These are phyloP conservation scores for Roridomyces roridus DNA, from an alignment of 768 basidiomycete species.

Conservation along the genomic window DNA sequence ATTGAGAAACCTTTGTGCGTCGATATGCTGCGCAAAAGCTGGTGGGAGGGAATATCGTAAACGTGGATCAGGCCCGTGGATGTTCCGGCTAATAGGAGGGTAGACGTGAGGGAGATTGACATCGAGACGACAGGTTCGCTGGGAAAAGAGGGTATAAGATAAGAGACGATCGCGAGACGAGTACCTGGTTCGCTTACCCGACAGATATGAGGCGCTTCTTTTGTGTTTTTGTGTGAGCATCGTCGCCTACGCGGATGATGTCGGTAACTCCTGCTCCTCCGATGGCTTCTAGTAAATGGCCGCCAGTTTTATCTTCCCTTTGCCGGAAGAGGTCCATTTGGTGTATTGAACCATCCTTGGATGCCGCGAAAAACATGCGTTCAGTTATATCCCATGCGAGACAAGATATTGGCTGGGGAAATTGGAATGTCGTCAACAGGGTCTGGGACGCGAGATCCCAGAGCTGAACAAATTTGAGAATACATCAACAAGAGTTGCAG, in stretches of 20 bases:
- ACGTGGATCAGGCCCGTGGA: slow-evolving; percentile 72
- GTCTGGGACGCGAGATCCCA: slow-evolving; percentile 82
- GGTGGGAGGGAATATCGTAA: slow-evolving; percentile 91
- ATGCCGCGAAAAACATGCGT: slow-evolving; percentile 88
- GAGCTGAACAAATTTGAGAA: slow-evolving; percentile 50
- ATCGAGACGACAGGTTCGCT: slow-evolving; percentile 80
- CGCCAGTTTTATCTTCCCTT: slow-evolving; percentile 58
- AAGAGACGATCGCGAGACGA: not conserved
- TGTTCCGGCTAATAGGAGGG: slow-evolving; percentile 86
- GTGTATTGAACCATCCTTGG: slow-evolving; percentile 74
- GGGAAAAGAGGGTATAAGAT: slow-evolving; percentile 13
- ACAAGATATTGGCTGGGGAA: slow-evolving; percentile 75
- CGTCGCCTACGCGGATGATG: slow-evolving; percentile 70
- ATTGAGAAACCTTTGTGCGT: slow-evolving; percentile 73
- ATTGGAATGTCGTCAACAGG: slow-evolving; percentile 86
- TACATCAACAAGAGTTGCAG: slow-evolving; percentile 5
- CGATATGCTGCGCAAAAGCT: slow-evolving; percentile 82
- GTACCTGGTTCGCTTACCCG: slow-evolving; percentile 51
- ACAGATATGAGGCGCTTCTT: slow-evolving; percentile 72
- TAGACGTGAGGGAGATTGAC: slow-evolving; percentile 76
- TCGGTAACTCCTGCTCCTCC: slow-evolving; percentile 78
- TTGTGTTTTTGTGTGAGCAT: slow-evolving; percentile 45
- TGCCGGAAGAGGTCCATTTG: slow-evolving; percentile 81
- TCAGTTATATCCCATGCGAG: slow-evolving; percentile 86
- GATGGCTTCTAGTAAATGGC: slow-evolving; percentile 64